Evolutionary conservation across 768 basidiomycete genomes (phyloP), one percentile per base, ranked within the genome.

Genomic region (Tephrocybe rancida): DNA sequence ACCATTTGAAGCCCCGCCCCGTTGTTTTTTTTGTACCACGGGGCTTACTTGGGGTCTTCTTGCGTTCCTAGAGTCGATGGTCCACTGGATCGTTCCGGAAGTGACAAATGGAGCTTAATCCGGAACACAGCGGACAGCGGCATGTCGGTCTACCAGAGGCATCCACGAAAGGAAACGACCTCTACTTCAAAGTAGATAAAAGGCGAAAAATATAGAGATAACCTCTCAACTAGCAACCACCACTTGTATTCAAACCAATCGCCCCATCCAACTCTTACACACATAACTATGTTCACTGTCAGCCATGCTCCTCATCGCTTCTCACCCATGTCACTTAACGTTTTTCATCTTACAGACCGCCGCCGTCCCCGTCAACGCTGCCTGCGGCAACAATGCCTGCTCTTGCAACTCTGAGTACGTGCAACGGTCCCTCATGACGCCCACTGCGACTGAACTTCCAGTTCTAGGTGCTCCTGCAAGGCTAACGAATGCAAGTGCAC

Each of bases 351-450:
- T 35, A 25, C 47, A 74, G 70, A 64, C 52, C 63, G 57, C 50
- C 47, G 3, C 62, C 46, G 44, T 57, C 54, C 71, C 67, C 22
- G 62, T 68, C 44, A 62, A 72, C 65, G 54, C 59, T 34, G 60
- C 61, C 39, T 74, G 73, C 61, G 63, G 61, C 24, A 43, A 57
- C 30, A 55, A 9, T 38, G 48, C 46, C 51, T 68, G 66, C 62
- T 56, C 52, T 16, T 71, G 71, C 63, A 62, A 32, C 11, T 5
- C 35, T 1, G 11, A 52, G 71, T 72, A 61, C 1, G 62, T 52
- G 14, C 10, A 27, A 14, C 29, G 9, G 14, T 2, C 42, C 18
- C 30, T 32, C 30, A 32, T 32, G 6, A 6, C 7, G 30, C 30
- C 30, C 30, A 6, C 10, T 24, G n/a, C 41, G 24, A 52, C 18